Evolutionary conservation across 805 yeast species (phyloP), one percentile per base, ranked within the genome.

Genomic region (Ogataea dorogensis): DNA sequence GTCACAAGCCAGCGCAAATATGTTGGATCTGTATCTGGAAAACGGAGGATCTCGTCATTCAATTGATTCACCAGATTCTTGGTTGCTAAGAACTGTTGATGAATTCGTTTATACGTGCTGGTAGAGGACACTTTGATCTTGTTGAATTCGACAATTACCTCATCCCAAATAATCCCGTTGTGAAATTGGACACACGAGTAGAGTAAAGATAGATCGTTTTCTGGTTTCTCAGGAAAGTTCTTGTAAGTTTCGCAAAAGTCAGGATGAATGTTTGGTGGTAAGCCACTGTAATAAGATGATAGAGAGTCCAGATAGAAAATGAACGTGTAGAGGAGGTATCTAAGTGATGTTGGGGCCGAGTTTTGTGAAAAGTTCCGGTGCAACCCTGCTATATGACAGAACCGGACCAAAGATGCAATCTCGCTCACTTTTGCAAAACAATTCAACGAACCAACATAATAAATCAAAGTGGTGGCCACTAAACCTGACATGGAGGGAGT

Each of bases 401-500:
- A 32, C 19, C 45, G 41, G 6, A 40, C 40, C 20, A 51, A 35
- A 1, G 30, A 30, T 8, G 53, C 33, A 7, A 47, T 32, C 35
- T 50, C 49, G 7, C 37, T 34, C 5, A 36, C 25, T 4, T 39
- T 25, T 8, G 43, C 40, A 35, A 31, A 43, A 17, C 55, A 51
- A 25, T 51, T 51, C 23, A 43, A 22, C 5, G 54, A 43, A 9
- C 51, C 53, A 7, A 50, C 42, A 35, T 48, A 51, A 15, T 43
- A 50, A 2, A 50, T 38, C 11, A 50, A 24, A 5, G 51, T 36
- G 9, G 44, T 28, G 7, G 47, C 38, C 16, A 42, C 38, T n/a
- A 50, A 38, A 7, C 40, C 21, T 5, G 54, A 46, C 19, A 51
- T 31, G 2, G 55, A 51, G 3, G 55, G 54, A 2, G 54, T 37